Percentiles rank a stretch among this genome's conserved stretches.
phyloP scores from a whole-genome alignment of 2,329 filamentous ascomycete species.

The Stagonosporopsis rhizophila region DNA sequence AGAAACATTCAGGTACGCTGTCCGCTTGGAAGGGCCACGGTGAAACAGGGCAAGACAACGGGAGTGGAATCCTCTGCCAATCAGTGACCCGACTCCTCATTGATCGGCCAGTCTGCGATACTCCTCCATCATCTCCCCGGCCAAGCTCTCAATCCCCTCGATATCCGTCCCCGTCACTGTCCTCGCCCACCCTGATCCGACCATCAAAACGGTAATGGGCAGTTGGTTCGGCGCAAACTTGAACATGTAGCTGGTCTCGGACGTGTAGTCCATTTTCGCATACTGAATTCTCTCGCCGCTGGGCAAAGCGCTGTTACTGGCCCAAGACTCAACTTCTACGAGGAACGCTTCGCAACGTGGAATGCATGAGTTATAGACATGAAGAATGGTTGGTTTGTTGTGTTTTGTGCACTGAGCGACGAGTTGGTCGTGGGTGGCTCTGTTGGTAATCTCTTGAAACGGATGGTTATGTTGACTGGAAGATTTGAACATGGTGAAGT shows the following conservation, averaged over 20 bases:
- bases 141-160: background rate
- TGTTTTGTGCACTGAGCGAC: background rate
- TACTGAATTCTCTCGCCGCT: background rate
- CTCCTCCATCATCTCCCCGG: background rate
- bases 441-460: conserved; percentile 1
- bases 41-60: no score
- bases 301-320: background rate
- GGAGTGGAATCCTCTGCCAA: background rate
- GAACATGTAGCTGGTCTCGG: conserved; percentile 4
- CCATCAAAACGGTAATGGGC: conserved; percentile 2
- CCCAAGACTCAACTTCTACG: background rate
- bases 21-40: background rate
- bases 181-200: background rate
- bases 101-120: background rate
- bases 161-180: background rate
- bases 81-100: background rate
- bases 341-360: background rate
- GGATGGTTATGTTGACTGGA: background rate
- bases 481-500: background rate
- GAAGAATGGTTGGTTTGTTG: background rate
- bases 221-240: conserved; percentile 2
- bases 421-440: background rate
- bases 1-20: background rate
- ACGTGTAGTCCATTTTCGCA: conserved; percentile 5
- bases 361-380: background rate